A percentile compares a stretch with the other conserved stretches of the same genome.
phyloP scores from a whole-genome alignment of 2,329 filamentous ascomycete species.

The Pseudogymnoascus sp. region DNA sequence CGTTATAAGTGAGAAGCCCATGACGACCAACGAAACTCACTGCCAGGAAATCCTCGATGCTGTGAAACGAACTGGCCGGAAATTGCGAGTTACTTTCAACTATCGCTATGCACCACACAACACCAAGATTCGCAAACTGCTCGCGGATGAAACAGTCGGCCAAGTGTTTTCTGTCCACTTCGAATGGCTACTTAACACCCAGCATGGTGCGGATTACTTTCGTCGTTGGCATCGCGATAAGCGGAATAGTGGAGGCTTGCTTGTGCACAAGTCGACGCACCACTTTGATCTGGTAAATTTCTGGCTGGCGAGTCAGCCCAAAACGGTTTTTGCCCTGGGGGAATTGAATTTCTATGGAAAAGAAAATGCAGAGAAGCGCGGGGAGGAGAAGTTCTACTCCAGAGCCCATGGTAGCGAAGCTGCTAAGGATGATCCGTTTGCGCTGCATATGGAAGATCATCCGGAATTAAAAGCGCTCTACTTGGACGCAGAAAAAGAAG shows the following conservation, averaged over 20 bases:
- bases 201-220: constrained; percentile 56
- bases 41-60: constrained; percentile 49
- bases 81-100: constrained; percentile 55
- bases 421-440: constrained; percentile 50
- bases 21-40: constrained; percentile 53
- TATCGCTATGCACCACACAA: constrained; percentile 61
- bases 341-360: constrained; percentile 54
- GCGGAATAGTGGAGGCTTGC: constrained; percentile 50
- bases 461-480: constrained; percentile 51
- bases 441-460: constrained; percentile 46
- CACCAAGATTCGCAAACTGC: constrained; percentile 49
- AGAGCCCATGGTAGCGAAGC: constrained; percentile 44
- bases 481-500: constrained; percentile 56
- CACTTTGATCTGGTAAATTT: constrained; percentile 59
- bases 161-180: constrained; percentile 52
- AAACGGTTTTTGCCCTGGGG: constrained; percentile 51
- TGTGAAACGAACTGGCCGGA: constrained; percentile 41
- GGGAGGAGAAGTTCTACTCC: constrained; percentile 43
- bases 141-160: constrained; percentile 49
- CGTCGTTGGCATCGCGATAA: constrained; percentile 57
- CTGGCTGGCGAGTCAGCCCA: constrained; percentile 49
- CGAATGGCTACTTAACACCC: constrained; percentile 57
- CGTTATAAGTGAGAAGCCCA: constrained; percentile 58
- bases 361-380: constrained; percentile 52
- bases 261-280: constrained; percentile 57